Evolutionary conservation across 371 early-diverging fungal species (phyloP).

Genomic region (Lichtheimia ornata): DNA sequence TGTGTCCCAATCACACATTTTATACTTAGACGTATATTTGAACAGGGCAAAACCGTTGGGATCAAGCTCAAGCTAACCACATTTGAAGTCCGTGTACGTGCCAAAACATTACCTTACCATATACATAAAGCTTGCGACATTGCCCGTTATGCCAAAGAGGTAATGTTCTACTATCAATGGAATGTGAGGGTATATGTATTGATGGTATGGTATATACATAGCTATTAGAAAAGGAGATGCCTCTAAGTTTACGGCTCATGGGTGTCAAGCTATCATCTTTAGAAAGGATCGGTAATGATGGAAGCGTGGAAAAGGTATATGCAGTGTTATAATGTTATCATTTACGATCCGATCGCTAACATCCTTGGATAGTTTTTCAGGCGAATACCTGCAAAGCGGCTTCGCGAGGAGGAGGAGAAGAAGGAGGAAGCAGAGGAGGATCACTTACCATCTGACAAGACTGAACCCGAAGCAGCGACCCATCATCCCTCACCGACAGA

Average conservation of each 20-base stretch:
- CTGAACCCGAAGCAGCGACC: too few species aligned
- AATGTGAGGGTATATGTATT: too few species aligned
- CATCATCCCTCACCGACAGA: too few species aligned
- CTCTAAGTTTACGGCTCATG: constrained; percentile 46
- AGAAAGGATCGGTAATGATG: constrained; percentile 26
- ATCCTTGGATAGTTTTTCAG: constrained; percentile 17
- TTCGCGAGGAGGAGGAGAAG: not conserved
- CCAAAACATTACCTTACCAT: constrained; percentile 39
- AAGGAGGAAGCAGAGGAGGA: not conserved
- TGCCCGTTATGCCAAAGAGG: constrained; percentile 35
- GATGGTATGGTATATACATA: not conserved
- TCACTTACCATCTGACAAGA: not conserved
- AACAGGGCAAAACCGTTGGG: constrained; percentile 39
- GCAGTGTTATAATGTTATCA: not conserved
- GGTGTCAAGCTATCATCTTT: constrained; percentile 41
- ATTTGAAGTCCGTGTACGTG: constrained; percentile 37
- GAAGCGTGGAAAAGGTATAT: not conserved
- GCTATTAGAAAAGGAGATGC: constrained; percentile 39
- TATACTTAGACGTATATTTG: not conserved
- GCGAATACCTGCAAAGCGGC: not conserved
- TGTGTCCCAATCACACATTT: not conserved
- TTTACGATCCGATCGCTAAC: too few species aligned
- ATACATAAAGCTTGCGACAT: constrained; percentile 38
- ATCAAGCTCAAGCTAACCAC: constrained; percentile 45
- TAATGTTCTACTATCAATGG: constrained; percentile 4